These are phyloP conservation scores for Basidiobolus heterosporus DNA, from an alignment of 371 early-diverging fungal genomes.

Conservation along the genomic window DNA sequence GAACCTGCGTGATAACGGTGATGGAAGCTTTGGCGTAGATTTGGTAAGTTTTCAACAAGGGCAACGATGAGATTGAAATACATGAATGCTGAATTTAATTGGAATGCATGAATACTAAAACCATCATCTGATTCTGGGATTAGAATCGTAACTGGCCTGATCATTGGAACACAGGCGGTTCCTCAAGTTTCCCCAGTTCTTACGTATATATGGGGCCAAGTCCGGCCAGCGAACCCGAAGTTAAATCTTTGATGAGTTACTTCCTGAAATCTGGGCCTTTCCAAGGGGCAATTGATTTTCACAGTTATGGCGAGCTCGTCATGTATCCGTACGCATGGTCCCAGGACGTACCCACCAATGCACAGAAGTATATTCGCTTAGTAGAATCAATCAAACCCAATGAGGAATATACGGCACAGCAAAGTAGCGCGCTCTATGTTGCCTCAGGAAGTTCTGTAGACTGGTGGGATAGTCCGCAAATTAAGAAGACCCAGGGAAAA, in stretches of 20 bases:
- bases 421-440: slow-evolving; percentile 1
- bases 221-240: slow-evolving; percentile 22
- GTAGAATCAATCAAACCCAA: too few relatives aligned
- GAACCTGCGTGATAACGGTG: slow-evolving; percentile 18
- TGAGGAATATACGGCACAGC: background rate
- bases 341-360: background rate
- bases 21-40: slow-evolving; percentile 19
- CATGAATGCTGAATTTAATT: too few relatives aligned
- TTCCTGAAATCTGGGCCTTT: slow-evolving; percentile 14
- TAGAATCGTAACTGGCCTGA: slow-evolving; percentile 21
- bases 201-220: slow-evolving; percentile 25
- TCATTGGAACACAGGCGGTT: slow-evolving; percentile 26
- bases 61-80: too few relatives aligned
- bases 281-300: slow-evolving; percentile 26
- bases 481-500: too few relatives aligned
- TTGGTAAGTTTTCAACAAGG: too few relatives aligned
- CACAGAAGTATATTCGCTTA: background rate
- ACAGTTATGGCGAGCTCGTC: slow-evolving; percentile 16
- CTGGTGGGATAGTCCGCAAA: slow-evolving; percentile 2
- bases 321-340: slow-evolving; percentile 13
- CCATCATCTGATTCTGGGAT: too few relatives aligned
- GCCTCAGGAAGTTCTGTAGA: slow-evolving; percentile 2
- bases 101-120: too few relatives aligned
- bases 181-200: slow-evolving; percentile 14
- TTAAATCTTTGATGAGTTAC: slow-evolving; percentile 13